Base-by-base conservation (phyloP, 2,329 filamentous ascomycete genomes). In the Hymenoscyphus fraxineus region DNA sequence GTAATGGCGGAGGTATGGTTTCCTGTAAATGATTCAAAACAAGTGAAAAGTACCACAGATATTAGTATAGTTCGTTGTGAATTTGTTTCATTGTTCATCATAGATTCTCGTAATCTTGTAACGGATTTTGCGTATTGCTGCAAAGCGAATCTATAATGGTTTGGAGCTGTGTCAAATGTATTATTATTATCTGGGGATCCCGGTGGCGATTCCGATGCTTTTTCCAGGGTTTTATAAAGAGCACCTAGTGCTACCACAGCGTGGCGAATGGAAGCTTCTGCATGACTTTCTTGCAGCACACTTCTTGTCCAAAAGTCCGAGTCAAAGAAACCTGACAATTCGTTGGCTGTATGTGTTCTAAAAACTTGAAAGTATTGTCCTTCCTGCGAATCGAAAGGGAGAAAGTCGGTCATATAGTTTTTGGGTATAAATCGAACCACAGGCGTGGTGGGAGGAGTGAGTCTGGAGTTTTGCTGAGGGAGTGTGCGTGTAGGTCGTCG, bases 321-420 rank as follows among this genome's bases (percentile, higher is more conserved):
- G 71, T 89, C 85, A 66, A 90, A 90, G 72, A 87, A 89, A 13
- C 88, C 87, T 0, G 87, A 88, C 6, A 90, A 77, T 70, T 88
- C 85, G 58, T 77, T 82, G 1, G 86, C 84, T 0, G 88, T 88
- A 55, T 85, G 84, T 32, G 82, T 78, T 54, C 83, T 82, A 70
- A 89, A 89, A 13, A 88, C 76, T 64, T 86, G 81, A 70, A 88
- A 88, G 69, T 88, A 88, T 59, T 82, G 80, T 19, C 78, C 80
- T 66, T 89, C 86, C 58, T 79, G 77, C 5, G 79, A 76, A 61
- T 78, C 76, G 38, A 88, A 80, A 7, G 80, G 77, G n/a, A 86
- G 75, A 2, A 62, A 67, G 12, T 65, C 64, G 3, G 66, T 66
- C 59, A 35, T 32, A 41, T 68, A 67, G 55, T 55, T 12, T 19